Conservation (phyloP, 306 rosid genomes). For the Begonia masoniana region DNA sequence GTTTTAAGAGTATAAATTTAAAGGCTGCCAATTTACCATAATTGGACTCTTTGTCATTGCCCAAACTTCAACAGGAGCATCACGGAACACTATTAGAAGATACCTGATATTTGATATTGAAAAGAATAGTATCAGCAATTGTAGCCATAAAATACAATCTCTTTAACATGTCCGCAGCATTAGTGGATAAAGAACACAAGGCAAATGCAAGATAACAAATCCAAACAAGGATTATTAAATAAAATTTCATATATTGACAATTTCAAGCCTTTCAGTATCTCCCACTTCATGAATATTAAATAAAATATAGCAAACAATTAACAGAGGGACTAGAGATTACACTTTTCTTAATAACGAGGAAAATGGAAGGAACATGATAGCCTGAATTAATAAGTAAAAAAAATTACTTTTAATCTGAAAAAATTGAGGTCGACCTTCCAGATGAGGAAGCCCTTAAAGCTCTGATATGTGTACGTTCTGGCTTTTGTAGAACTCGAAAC, state of each 20-base stretch:
- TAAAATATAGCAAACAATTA: too few relatives aligned
- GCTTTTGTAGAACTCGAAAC: constrained; percentile 94
- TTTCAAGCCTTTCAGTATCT: too few relatives aligned
- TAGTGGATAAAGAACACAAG: too few relatives aligned
- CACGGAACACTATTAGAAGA: constrained; percentile 90
- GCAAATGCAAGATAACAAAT: too few relatives aligned
- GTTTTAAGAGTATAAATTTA: constrained; percentile 11
- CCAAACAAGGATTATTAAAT: too few relatives aligned
- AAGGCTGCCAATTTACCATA: constrained; percentile 47
- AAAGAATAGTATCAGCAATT: constrained; percentile 1
- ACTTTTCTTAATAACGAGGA: not conserved
- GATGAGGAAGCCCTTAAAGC: constrained; percentile 96
- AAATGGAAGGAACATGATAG: not conserved
- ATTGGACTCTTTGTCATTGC: constrained; percentile 96
- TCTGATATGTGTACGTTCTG: constrained; percentile 93
- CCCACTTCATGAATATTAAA: too few relatives aligned
- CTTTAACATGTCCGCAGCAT: too few relatives aligned
- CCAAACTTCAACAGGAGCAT: constrained; percentile 99
- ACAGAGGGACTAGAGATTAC: not conserved
- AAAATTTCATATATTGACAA: too few relatives aligned
- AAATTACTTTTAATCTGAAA: not conserved
- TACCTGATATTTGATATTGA: constrained; percentile 45
- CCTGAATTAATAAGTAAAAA: not conserved
- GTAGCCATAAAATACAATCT: too few relatives aligned
- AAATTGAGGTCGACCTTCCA: constrained; percentile 66